These are phyloP conservation scores for Oldenlandia corymbosa DNA, from an alignment of 257 asterid genomes.

Conservation along the genomic window DNA sequence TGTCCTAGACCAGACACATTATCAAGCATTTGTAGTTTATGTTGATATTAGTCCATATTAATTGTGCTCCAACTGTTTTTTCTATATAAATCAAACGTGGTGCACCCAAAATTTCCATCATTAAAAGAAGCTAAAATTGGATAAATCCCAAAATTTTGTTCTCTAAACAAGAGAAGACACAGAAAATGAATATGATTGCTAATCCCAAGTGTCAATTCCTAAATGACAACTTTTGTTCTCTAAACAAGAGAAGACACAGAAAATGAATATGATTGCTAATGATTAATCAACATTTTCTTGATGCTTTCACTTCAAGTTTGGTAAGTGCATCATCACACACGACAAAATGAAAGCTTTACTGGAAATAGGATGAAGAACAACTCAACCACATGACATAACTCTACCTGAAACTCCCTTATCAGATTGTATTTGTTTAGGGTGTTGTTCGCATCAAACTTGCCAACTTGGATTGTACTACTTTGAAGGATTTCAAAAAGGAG, in stretches of 20 bases:
- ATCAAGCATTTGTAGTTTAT: neutral
- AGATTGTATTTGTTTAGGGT: neutral
- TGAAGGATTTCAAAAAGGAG: neutral
- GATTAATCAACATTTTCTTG: neutral
- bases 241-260: neutral
- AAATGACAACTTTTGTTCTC: neutral
- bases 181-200: neutral
- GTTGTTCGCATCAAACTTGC: too few species aligned
- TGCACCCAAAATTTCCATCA: neutral
- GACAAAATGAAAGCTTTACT: neutral
- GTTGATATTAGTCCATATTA: too few species aligned
- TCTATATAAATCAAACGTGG: neutral
- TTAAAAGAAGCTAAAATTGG: neutral
- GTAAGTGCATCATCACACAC: neutral
- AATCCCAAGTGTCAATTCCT: neutral
- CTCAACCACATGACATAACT: neutral
- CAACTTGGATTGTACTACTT: neutral
- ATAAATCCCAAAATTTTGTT: neutral
- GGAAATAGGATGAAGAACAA: neutral
- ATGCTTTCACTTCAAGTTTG: neutral
- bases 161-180: neutral
- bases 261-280: neutral
- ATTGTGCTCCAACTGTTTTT: neutral
- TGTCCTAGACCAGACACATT: neutral
- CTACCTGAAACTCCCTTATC: too few species aligned